Conservation (phyloP, 306 rosid species). For the Luffa acutangula region DNA sequence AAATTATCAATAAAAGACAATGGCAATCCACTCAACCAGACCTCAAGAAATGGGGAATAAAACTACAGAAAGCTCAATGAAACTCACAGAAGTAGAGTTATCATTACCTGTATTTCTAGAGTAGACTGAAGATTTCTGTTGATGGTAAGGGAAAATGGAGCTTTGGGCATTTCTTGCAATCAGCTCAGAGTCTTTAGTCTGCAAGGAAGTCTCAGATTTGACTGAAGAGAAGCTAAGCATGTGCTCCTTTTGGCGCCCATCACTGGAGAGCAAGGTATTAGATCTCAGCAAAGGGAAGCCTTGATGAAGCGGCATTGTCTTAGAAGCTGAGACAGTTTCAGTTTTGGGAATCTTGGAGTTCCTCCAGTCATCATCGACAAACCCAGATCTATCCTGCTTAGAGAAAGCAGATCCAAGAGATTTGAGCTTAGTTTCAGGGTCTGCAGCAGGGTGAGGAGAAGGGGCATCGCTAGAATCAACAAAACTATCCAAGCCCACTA, state of each 20-base stretch:
- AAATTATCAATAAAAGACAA: neutral
- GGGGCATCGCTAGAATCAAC: conserved; percentile 17
- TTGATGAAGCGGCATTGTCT: conserved; percentile 31
- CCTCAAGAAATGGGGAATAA: too few relatives aligned
- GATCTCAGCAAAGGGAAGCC: conserved; percentile 33
- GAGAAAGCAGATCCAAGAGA: conserved; percentile 33
- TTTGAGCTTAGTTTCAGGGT: conserved; percentile 13
- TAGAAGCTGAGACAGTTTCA: conserved; percentile 10
- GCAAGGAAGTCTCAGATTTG: conserved; percentile 22
- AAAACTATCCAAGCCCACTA: conserved; percentile 29
- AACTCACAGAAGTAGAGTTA: neutral
- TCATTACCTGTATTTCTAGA: conserved; percentile 24
- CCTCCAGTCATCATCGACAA: conserved; percentile 26
- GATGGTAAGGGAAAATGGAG: conserved; percentile 23
- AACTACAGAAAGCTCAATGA: neutral
- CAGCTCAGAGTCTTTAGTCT: conserved; percentile 14
- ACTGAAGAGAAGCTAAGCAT: conserved; percentile 44
- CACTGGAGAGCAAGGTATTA: conserved; percentile 6
- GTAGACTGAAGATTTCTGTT: conserved; percentile 13
- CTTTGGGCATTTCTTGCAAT: neutral
- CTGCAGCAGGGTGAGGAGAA: conserved; percentile 8
- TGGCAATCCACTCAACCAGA: neutral
- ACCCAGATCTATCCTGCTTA: conserved; percentile 27
- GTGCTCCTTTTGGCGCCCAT: conserved; percentile 27
- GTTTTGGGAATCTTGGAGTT: conserved; percentile 24